Conservation (phyloP, 2,329 filamentous ascomycete species). For the Peltaster fructicola region DNA sequence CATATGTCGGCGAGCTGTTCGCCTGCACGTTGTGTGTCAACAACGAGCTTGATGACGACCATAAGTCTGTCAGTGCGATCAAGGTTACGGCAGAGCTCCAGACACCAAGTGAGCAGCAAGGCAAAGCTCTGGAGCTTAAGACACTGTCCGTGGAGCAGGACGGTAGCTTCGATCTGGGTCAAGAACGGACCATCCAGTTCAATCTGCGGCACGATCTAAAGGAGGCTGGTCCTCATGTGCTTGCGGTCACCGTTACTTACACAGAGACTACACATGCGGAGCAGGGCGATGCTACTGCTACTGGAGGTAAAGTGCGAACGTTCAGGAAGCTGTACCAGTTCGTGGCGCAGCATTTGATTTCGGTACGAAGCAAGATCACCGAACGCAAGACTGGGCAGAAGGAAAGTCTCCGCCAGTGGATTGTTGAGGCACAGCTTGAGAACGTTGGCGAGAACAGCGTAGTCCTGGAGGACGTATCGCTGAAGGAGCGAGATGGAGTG, state of each 20-base stretch:
- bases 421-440: slow-evolving; percentile 85
- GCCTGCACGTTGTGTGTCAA: slow-evolving; percentile 92
- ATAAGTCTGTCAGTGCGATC: slow-evolving; percentile 49
- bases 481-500: slow-evolving; percentile 15
- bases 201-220: slow-evolving; percentile 76
- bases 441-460: slow-evolving; percentile 78
- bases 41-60: slow-evolving; percentile 45
- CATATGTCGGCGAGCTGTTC: slow-evolving; percentile 91
- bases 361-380: slow-evolving; percentile 78
- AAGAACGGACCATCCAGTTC: slow-evolving; percentile 48
- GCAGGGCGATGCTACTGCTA: slow-evolving; percentile 27
- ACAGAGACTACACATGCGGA: slow-evolving; percentile 48
- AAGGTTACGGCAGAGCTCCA: slow-evolving; percentile 88
- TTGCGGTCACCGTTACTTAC: slow-evolving; percentile 87
- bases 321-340: slow-evolving; percentile 97
- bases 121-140: slow-evolving; percentile 39
- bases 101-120: slow-evolving; percentile 54
- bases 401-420: slow-evolving; percentile 36
- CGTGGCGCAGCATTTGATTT: slow-evolving; percentile 73
- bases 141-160: slow-evolving; percentile 38
- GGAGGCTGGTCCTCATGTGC: slow-evolving; percentile 83
- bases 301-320: slow-evolving; percentile 51
- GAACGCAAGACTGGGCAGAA: slow-evolving; percentile 29
- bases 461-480: slow-evolving; percentile 45
- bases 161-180: slow-evolving; percentile 6